Percentiles rank a stretch among this genome's conserved stretches.
phyloP scores from a whole-genome alignment of 179 eudicot species.

The Carnegiea gigantea region DNA sequence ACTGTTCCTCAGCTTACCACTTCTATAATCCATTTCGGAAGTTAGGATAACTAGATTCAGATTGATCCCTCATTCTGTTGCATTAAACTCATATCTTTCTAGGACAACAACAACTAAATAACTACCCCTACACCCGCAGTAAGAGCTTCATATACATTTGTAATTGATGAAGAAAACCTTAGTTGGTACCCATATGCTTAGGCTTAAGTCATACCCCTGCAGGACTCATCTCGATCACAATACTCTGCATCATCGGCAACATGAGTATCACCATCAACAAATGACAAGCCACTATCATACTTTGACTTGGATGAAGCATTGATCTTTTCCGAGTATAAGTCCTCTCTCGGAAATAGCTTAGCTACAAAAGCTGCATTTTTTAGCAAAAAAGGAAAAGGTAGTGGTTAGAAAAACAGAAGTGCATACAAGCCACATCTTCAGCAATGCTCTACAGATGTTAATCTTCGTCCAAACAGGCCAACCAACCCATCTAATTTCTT shows the following conservation, averaged over 20 bases:
- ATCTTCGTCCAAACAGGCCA: not conserved
- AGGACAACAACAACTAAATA: no score
- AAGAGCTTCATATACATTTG: not conserved
- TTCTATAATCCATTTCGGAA: not conserved
- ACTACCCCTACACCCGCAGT: no score
- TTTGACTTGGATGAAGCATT: slow-evolving; percentile 28
- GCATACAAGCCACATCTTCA: not conserved
- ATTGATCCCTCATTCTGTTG: no score
- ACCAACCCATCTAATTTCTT: not conserved
- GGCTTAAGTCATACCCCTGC: slow-evolving; percentile 34
- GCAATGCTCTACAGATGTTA: not conserved
- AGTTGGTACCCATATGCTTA: not conserved
- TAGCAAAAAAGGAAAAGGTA: not conserved
- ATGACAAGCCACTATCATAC: slow-evolving; percentile 19
- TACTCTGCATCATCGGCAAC: slow-evolving; percentile 22
- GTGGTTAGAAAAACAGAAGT: not conserved
- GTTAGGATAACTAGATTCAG: no score
- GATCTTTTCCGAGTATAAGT: slow-evolving; percentile 19
- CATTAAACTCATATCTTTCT: no score
- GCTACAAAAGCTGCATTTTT: slow-evolving; percentile 41
- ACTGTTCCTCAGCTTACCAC: not conserved
- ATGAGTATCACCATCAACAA: slow-evolving; percentile 37
- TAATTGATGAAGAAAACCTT: not conserved
- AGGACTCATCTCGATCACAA: slow-evolving; percentile 26
- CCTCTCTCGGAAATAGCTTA: slow-evolving; percentile 33